Percentiles rank a stretch among this genome's conserved stretches.
Evolutionary conservation across 148 eudicot species (phyloP).

Genomic region (Suaeda aralocaspica): DNA sequence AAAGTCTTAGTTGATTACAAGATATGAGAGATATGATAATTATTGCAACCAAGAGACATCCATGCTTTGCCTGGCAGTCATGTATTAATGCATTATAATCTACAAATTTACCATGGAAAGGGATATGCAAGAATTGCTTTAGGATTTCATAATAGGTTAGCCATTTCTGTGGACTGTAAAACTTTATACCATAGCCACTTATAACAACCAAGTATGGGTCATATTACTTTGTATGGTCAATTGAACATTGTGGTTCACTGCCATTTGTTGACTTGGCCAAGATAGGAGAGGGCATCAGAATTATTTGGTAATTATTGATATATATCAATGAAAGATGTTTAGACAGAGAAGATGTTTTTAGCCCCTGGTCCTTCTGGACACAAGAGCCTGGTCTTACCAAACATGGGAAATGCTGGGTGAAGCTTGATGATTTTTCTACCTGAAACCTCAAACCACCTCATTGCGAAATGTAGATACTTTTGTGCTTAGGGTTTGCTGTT

Average conservation of each 20-base stretch:
- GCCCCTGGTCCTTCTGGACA: too few relatives aligned
- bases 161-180: background rate
- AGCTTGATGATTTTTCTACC: background rate
- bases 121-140: background rate
- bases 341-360: too few relatives aligned
- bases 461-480: background rate
- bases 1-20: background rate
- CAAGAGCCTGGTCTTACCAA: background rate
- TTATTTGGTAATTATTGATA: too few relatives aligned
- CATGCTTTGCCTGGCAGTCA: background rate
- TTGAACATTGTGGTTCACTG: background rate
- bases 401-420: background rate
- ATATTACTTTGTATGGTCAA: background rate
- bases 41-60: background rate
- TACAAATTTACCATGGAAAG: background rate
- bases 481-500: background rate
- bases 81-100: too few relatives aligned
- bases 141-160: background rate
- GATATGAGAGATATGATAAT: background rate
- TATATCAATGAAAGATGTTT: too few relatives aligned
- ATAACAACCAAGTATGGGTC: background rate
- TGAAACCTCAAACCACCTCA: background rate
- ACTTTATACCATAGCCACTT: background rate
- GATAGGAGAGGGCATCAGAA: slow-evolving; percentile 1
- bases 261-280: background rate